These are phyloP conservation scores for Lenzites betulinus DNA, from an alignment of 768 basidiomycete genomes.

Conservation along the genomic window DNA sequence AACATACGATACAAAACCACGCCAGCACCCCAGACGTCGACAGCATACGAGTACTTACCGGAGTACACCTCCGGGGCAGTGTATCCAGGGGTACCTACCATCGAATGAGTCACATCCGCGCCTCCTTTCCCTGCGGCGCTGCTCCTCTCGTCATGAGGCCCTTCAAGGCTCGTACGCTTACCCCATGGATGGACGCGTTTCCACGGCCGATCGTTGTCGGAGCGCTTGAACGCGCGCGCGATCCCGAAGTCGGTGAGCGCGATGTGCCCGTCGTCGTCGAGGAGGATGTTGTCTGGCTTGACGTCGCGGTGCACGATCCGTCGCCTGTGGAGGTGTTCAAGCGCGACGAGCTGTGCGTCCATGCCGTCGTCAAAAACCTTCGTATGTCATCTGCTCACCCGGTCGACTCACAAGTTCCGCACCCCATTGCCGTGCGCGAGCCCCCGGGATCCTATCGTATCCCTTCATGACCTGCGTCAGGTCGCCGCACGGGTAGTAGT, in stretches of 20 bases:
- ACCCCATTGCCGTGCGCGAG: conserved; percentile 19
- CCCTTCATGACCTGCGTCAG: conserved; percentile 15
- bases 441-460: conserved; percentile 9
- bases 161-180: neutral
- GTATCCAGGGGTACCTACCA: conserved; percentile 46
- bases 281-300: conserved; percentile 34
- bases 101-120: conserved; percentile 10
- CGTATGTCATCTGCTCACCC: too few relatives aligned
- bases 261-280: conserved; percentile 26
- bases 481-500: conserved; percentile 19
- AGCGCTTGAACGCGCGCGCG: conserved; percentile 27
- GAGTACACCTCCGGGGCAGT: conserved; percentile 49
- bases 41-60: conserved; percentile 46
- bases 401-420: conserved; percentile 23
- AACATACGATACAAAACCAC: conserved; percentile 38
- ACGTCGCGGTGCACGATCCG: conserved; percentile 33
- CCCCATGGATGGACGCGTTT: conserved; percentile 10
- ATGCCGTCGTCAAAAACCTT: neutral
- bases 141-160: neutral
- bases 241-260: conserved; percentile 31
- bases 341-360: conserved; percentile 17
- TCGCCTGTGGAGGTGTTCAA: conserved; percentile 24
- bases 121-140: neutral
- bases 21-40: conserved; percentile 49
- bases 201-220: conserved; percentile 12